Base-by-base conservation (phyloP, 2,329 filamentous ascomycete species). In the Cytospora leucostoma region DNA sequence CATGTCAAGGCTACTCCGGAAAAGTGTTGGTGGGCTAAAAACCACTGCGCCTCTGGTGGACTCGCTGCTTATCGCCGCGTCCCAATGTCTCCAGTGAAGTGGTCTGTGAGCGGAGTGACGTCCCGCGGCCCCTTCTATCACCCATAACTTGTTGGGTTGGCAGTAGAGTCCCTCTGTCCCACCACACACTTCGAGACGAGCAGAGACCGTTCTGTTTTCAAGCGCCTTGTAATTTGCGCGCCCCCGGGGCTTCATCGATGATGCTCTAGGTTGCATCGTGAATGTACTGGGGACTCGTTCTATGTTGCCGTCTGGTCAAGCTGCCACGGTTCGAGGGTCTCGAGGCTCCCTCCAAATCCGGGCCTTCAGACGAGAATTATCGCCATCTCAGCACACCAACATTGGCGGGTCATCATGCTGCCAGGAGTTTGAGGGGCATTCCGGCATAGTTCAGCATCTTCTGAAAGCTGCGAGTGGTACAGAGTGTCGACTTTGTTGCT, bases 221-320 rank as follows among this genome's bases (percentile, higher is more conserved):
- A 68, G 68, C 71, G 70, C 72, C 71, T 72, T 70, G 72, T 72
- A 66, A 67, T 68, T 70, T 71, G 70, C 72, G 73, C 69, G 73
- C 72, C 71, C 68, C 74, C 74, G 74, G 68, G 70, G 67, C 70
- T 71, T 73, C 70, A 72, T 72, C 71, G 71, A 72, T 72, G 70
- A 71, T 61, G 67, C 64, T 71, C 72, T 71, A 71, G 70, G 69
- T 72, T 70, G 71, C 75, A 75, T 77, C 79, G 77, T 75, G 77
- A 80, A 78, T 78, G 78, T 78, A 78, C 76, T 75, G 74, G 73
- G 74, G 70, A 77, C 75, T 70, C 77, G 74, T 76, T 79, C 74
- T 79, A 78, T 79, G 79, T 21, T n/a, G 78, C 78, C 78, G 77
- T 75, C 70, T 69, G 64, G 66, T 55, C 63, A 66, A 68, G 54